Evolutionary conservation across 805 yeast species (phyloP), one percentile per base, ranked within the genome.

Genomic region (Ascoidea asiatica): DNA sequence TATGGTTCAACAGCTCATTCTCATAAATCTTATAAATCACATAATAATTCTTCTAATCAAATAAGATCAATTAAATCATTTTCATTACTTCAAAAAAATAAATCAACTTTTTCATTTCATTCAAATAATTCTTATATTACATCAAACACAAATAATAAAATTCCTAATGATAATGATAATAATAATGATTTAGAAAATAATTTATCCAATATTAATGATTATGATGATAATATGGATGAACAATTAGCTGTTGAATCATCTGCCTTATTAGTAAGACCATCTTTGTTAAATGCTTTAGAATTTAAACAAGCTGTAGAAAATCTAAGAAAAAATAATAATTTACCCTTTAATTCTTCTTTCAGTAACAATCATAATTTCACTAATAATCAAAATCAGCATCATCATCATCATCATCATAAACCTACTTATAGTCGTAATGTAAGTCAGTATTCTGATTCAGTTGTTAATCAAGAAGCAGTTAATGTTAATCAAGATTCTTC

Each of bases 211-310:
- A 21, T 42, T 21, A 19, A 20, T 19, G 29, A 23, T 18, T 15
- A 18, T 22, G 36, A 39, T 17, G 7, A 39, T 19, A 23, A 39
- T 18, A 33, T 19, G 6, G 21, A 37, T 13, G 21, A 19, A 8
- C 18, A 33, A 38, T 5, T 23, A 23, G n/a, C n/a, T n/a, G 11
- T 23, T 7, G 33, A 11, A 6, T 23, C 33, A 7, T 23, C 23
- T n/a, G 18, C 44, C 29, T 23, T 52, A 50, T 21, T 45, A 49
- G 37, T 56, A 40, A 51, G 69, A 29, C 58, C 68, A 13, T 66
- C 72, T 1, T 41, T 69, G 8, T 50, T 61, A 23, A 62, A 65
- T 35, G 72, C 73, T 1, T 46, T 65, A 5, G 64, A 63, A 41
- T 54, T 68, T 37, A 56, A 59, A 44, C 53, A 53, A 29, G 51